Conservation (phyloP, 306 rosid genomes). For the Quercus robur region DNA sequence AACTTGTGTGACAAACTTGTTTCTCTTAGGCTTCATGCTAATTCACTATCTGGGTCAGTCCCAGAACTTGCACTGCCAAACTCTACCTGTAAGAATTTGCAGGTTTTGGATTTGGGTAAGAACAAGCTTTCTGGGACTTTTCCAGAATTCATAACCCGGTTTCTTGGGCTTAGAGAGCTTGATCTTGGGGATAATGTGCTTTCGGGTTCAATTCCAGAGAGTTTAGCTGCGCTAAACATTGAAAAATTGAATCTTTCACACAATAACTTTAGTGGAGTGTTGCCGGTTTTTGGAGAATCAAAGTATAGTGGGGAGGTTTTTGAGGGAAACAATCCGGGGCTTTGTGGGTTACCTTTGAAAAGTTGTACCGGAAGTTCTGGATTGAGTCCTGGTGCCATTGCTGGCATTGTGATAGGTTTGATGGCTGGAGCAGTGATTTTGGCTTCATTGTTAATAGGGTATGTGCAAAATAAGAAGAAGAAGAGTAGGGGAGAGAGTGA, state of each 20-base stretch:
- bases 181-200: constrained; percentile 68
- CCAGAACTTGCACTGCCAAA: constrained; percentile 85
- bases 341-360: constrained; percentile 84
- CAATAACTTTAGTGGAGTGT: constrained; percentile 82
- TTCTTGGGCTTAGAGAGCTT: constrained; percentile 68
- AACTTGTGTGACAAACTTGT: constrained; percentile 74
- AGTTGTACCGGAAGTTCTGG: constrained; percentile 56
- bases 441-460: constrained; percentile 82
- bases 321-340: constrained; percentile 72
- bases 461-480: constrained; percentile 83
- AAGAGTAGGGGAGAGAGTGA: constrained; percentile 71
- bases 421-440: constrained; percentile 89
- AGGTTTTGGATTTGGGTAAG: constrained; percentile 66
- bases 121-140: constrained; percentile 73
- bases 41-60: constrained; percentile 56
- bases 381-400: constrained; percentile 90
- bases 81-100: constrained; percentile 61
- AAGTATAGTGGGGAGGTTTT: constrained; percentile 71
- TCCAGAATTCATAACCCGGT: constrained; percentile 65
- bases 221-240: constrained; percentile 48
- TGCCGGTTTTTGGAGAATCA: constrained; percentile 63
- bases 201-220: constrained; percentile 56
- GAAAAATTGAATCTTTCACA: constrained; percentile 84
- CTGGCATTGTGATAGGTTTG: constrained; percentile 85
- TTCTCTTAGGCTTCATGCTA: constrained; percentile 62